Evolutionary conservation across 306 rosid species (phyloP).

Genomic region (Sicyos edulis): DNA sequence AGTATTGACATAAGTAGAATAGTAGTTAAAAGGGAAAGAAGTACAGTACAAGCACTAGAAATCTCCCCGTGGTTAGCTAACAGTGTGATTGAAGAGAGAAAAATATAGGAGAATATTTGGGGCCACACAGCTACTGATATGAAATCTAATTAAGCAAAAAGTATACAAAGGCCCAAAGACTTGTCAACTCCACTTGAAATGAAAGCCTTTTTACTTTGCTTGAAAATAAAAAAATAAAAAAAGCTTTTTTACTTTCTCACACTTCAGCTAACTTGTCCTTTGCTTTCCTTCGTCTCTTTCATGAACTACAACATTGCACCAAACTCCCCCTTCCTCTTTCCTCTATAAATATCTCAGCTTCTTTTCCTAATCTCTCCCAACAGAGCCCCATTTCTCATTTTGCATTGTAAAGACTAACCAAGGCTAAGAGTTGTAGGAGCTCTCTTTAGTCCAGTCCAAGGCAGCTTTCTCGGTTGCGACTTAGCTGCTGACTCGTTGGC

Average conservation of each 20-base stretch:
- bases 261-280: conserved; percentile 7
- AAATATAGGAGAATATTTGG: not conserved
- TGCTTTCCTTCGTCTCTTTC: not conserved
- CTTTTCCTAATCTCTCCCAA: not conserved
- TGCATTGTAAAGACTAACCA: no score
- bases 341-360: not conserved
- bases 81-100: not conserved
- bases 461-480: conserved; percentile 28
- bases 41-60: no score
- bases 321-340: not conserved
- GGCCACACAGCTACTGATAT: conserved; percentile 45
- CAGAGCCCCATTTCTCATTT: not conserved
- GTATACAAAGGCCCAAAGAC: conserved; percentile 13
- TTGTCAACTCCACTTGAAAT: conserved; percentile 21
- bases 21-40: no score
- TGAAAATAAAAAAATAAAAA: no score
- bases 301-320: not conserved
- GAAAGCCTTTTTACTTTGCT: no score
- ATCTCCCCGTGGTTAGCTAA: not conserved
- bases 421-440: conserved; percentile 48
- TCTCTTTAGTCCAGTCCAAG: conserved; percentile 91
- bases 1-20: no score
- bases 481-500: conserved; percentile 97
- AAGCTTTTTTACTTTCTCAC: not conserved
- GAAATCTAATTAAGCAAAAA: not conserved